phyloP scores from a whole-genome alignment of 805 yeast genomes.

The Zygotorulaspora florentina region DNA sequence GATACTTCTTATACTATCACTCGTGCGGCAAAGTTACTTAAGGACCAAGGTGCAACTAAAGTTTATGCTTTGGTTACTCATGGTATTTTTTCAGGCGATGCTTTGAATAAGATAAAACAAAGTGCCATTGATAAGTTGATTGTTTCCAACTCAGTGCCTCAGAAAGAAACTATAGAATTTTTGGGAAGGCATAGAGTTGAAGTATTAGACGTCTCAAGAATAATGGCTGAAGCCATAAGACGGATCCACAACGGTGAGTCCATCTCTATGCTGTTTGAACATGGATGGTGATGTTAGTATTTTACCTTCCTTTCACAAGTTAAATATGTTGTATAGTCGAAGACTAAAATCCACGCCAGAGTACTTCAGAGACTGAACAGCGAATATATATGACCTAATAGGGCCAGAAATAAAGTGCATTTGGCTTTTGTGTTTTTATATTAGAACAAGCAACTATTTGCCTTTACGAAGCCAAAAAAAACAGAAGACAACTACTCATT shows the following conservation, averaged over 20 bases:
- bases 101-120: slow-evolving; percentile 61
- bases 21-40: slow-evolving; percentile 85
- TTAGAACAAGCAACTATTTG: no score
- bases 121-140: slow-evolving; percentile 78
- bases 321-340: neutral
- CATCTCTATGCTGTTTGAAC: slow-evolving; percentile 88
- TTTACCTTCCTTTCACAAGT: neutral
- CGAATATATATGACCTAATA: no score
- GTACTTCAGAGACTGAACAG: no score
- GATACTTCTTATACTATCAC: slow-evolving; percentile 92
- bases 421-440: no score
- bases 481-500: no score
- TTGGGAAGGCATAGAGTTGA: slow-evolving; percentile 59
- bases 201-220: slow-evolving; percentile 80
- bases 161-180: slow-evolving; percentile 48
- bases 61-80: slow-evolving; percentile 90
- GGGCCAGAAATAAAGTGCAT: no score
- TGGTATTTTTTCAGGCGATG: slow-evolving; percentile 90
- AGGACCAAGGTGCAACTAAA: slow-evolving; percentile 86
- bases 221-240: slow-evolving; percentile 92
- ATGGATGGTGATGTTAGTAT: slow-evolving; percentile 41
- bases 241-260: slow-evolving; percentile 97
- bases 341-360: neutral
- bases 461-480: no score
- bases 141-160: slow-evolving; percentile 91